phyloP scores from a whole-genome alignment of 2,329 filamentous ascomycete species.

The Colletotrichum cordylinicola region DNA sequence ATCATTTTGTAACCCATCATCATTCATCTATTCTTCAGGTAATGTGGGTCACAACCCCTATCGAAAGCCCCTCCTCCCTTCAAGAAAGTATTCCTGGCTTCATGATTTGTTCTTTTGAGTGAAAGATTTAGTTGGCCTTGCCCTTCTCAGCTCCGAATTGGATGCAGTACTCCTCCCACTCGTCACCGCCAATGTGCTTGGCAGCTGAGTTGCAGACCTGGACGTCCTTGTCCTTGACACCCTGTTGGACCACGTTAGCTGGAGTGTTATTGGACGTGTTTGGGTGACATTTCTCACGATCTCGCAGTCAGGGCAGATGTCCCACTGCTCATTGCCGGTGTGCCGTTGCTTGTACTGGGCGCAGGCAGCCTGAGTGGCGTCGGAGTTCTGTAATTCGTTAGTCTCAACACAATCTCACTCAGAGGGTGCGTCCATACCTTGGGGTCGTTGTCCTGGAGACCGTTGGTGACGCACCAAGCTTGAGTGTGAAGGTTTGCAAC shows the following conservation, averaged over 20 bases:
- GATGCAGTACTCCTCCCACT: not conserved
- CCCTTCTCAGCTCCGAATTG: not conserved
- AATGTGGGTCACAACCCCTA: not conserved
- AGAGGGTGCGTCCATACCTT: not conserved
- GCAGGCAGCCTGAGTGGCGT: not conserved
- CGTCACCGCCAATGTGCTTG: not conserved
- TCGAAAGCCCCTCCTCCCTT: not conserved
- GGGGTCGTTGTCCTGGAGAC: not conserved
- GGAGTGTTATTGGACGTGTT: not conserved
- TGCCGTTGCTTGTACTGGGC: not conserved
- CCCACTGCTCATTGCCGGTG: not conserved
- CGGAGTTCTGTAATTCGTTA: not conserved
- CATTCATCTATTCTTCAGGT: not conserved
- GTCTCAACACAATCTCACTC: not conserved
- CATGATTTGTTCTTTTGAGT: not conserved
- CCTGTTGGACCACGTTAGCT: not conserved
- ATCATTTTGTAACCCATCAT: not conserved
- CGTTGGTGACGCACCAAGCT: not conserved
- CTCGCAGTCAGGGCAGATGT: not conserved
- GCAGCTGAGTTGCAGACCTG: not conserved
- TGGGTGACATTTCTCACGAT: not conserved
- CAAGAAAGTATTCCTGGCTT: not conserved
- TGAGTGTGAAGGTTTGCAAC: not conserved
- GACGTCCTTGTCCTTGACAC: not conserved
- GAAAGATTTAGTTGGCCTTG: not conserved